Conservation (phyloP, 805 yeast genomes). For the Trichomonascus vanleenenianus region DNA sequence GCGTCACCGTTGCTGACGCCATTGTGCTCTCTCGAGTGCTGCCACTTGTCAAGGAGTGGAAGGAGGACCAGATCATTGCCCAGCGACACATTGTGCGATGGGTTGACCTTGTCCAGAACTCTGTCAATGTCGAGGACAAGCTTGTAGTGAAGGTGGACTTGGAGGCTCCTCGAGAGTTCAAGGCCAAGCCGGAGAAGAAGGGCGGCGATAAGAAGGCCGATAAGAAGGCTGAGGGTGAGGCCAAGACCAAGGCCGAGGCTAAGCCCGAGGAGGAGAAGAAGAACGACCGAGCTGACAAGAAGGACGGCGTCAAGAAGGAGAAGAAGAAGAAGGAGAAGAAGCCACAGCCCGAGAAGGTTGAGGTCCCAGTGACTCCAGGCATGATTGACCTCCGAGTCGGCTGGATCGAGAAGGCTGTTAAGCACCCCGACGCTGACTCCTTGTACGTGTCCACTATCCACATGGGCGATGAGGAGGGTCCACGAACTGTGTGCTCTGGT, state of each 20-base stretch:
- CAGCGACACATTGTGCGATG: constrained; percentile 87
- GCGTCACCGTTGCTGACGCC: constrained; percentile 63
- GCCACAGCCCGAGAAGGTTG: constrained; percentile 39
- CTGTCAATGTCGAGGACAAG: constrained; percentile 38
- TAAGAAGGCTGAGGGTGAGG: constrained; percentile 42
- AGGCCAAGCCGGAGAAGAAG: constrained; percentile 36
- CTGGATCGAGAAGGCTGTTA: constrained; percentile 89
- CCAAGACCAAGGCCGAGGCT: constrained; percentile 42
- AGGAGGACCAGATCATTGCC: constrained; percentile 48
- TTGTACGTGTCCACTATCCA: constrained; percentile 94
- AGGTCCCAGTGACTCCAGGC: constrained; percentile 69
- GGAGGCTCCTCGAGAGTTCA: constrained; percentile 67
- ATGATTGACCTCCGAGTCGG: constrained; percentile 92
- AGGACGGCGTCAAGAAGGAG: constrained; percentile 28
- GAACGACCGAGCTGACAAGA: constrained; percentile 13
- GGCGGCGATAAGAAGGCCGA: constrained; percentile 17
- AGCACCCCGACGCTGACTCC: constrained; percentile 97
- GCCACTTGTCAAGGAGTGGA: constrained; percentile 52
- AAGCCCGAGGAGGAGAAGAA: constrained; percentile 20
- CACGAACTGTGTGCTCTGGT: constrained; percentile 98
- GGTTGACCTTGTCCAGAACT: constrained; percentile 79
- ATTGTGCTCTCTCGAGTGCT: constrained; percentile 58
- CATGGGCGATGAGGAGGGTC: constrained; percentile 93
- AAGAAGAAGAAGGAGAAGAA: constrained; percentile 46
- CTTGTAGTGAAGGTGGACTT: constrained; percentile 50